phyloP scores from a whole-genome alignment of 1,284 basidiomycete genomes.

The Cryptococcus amylolentus region DNA sequence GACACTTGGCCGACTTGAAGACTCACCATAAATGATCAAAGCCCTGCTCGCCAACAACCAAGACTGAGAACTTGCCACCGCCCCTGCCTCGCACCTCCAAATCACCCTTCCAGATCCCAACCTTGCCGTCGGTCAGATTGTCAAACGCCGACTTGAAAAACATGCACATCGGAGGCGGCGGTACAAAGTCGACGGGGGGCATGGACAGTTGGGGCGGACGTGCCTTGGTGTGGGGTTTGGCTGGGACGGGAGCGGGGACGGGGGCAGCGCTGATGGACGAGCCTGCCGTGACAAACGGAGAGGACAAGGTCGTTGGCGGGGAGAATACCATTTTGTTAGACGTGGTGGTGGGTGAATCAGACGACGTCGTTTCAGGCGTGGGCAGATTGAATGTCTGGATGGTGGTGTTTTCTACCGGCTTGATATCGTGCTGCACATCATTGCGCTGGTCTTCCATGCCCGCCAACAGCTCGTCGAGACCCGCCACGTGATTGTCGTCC shows the following conservation, averaged over 20 bases:
- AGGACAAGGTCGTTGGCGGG: slow-evolving; percentile 9
- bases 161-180: slow-evolving; percentile 49
- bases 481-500: slow-evolving; percentile 4
- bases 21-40: slow-evolving; percentile 51
- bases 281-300: slow-evolving; percentile 13
- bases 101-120: slow-evolving; percentile 46
- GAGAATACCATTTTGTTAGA: slow-evolving; percentile 2
- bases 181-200: slow-evolving; percentile 36
- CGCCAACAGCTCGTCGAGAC: slow-evolving; percentile 39
- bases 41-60: slow-evolving; percentile 33
- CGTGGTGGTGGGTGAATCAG: slow-evolving; percentile 11
- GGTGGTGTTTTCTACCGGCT: background rate
- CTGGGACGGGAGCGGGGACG: background rate
- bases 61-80: slow-evolving; percentile 51
- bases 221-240: slow-evolving; percentile 2
- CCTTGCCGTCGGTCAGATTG: slow-evolving; percentile 41
- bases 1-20: too few relatives aligned
- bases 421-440: background rate
- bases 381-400: slow-evolving; percentile 23
- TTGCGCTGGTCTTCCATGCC: slow-evolving; percentile 25
- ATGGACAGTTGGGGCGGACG: slow-evolving; percentile 26
- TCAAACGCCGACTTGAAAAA: slow-evolving; percentile 44
- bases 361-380: slow-evolving; percentile 31
- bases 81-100: slow-evolving; percentile 36
- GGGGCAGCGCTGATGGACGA: slow-evolving; percentile 6